Base-by-base conservation (phyloP, 2,329 filamentous ascomycete species). In the Microcera coccophila region DNA sequence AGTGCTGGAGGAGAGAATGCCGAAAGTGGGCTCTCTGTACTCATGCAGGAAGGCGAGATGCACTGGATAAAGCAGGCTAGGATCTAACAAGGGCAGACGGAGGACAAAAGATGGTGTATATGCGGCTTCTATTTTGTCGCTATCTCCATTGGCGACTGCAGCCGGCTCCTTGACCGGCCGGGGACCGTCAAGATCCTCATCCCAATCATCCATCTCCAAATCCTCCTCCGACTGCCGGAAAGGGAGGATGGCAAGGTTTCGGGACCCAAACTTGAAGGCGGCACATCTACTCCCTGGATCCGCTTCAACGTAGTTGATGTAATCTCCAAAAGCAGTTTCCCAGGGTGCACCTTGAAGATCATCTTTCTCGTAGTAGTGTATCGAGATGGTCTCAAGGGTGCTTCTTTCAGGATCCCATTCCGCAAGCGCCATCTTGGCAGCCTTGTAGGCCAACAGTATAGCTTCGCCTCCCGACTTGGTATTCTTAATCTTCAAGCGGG, bases 341-440 rank as follows among this genome's bases (percentile, higher is more conserved):
- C 90, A 96, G 0, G 91, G 90, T 49, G 81, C 85, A 40, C 85
- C 82, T 53, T 85, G 81, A 48, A 91, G 73, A 62, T 95, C 90
- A 61, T 96, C 90, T 63, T 93, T 87, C 66, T 98, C 93, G 69
- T 97, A 98, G 74, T 90, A 97, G 71, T 98, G 93, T 58, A 98
- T 91, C 39, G 91, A 97, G 50, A 93, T 81, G 40, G 91, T 97
- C 56, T 85, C 83, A 56, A 97, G 82, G 39, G 80, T 79, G 65
- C 87, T 77, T 53, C 81, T 82, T 62, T 85, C 81, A 8, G 88
- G 82, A 62, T 97, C 88, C 93, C 93, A 98, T 70, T 96, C 88
- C 42, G 95, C 76, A 64, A 98, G 74, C 65, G 87, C 94, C 61
- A 97, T 77, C 69, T 95, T 95, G 32, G 93, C 93, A 68, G 95